These are phyloP conservation scores for Cercospora sojina DNA, from an alignment of 2,329 filamentous ascomycete genomes.

Conservation along the genomic window DNA sequence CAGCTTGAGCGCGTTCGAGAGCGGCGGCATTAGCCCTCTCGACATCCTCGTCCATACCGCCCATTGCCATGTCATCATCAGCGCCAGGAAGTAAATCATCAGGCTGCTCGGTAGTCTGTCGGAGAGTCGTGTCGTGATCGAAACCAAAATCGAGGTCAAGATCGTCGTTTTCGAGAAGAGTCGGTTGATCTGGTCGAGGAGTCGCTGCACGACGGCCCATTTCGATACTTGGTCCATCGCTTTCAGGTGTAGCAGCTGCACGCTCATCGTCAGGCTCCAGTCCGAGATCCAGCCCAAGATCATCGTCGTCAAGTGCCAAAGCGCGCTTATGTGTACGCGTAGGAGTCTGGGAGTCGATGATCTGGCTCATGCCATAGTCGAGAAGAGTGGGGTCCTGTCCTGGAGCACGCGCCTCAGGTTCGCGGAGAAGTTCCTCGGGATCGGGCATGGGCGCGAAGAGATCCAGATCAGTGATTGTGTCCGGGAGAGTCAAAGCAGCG, in stretches of 20 bases:
- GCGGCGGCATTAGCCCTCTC: slow-evolving; percentile 44
- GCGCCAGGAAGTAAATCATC: slow-evolving; percentile 27
- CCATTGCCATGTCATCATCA: slow-evolving; percentile 46
- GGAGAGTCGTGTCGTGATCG: slow-evolving; percentile 37
- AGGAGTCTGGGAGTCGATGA: slow-evolving; percentile 53
- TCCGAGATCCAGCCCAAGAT: slow-evolving; percentile 65
- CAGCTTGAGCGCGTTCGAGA: slow-evolving; percentile 45
- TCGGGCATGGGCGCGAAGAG: slow-evolving; percentile 76
- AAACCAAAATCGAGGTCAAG: slow-evolving; percentile 51
- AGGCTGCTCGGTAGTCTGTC: slow-evolving; percentile 19
- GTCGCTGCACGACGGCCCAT: slow-evolving; percentile 81
- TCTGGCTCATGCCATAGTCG: slow-evolving; percentile 70
- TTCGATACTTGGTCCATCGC: slow-evolving; percentile 65
- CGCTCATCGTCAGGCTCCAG: slow-evolving; percentile 43
- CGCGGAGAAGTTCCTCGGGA: slow-evolving; percentile 72
- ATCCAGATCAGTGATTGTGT: slow-evolving; percentile 90
- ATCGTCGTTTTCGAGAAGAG: slow-evolving; percentile 58
- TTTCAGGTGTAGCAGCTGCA: slow-evolving; percentile 39
- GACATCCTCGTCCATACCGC: slow-evolving; percentile 42
- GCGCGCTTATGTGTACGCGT: slow-evolving; percentile 26
- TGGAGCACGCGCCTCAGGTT: slow-evolving; percentile 31
- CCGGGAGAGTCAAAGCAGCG: slow-evolving; percentile 82
- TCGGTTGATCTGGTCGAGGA: slow-evolving; percentile 55
- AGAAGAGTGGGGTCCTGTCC: slow-evolving; percentile 46
- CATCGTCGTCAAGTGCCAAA: slow-evolving; percentile 55